Percentiles rank a stretch among this genome's conserved stretches.
Evolutionary conservation across 1,284 basidiomycete genomes (phyloP).

Genomic region (Apiotrichum brassicae): DNA sequence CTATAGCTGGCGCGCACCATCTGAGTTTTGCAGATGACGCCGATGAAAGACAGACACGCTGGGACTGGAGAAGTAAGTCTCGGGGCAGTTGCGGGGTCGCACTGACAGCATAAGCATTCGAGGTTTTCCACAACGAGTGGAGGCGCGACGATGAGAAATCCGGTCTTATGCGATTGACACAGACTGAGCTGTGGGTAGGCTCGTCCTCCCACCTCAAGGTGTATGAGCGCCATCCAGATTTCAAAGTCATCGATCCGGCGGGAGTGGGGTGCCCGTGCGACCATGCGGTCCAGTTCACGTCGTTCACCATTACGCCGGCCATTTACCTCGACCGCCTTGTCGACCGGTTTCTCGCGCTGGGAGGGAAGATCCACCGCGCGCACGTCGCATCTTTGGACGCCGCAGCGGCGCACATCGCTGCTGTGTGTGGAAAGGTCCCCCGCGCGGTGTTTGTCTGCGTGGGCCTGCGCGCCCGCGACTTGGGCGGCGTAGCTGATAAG

Average conservation of each 20-base stretch:
- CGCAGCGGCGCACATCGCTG: constrained; percentile 15
- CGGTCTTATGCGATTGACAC: constrained; percentile 39
- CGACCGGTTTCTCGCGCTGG: constrained; percentile 13
- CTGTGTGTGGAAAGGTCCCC: constrained; percentile 25
- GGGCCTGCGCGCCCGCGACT: constrained; percentile 53
- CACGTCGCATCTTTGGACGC: constrained; percentile 23
- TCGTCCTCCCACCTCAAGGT: constrained; percentile 37
- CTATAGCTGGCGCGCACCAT: constrained; percentile 45
- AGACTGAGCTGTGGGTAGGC: constrained; percentile 42
- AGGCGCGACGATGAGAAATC: constrained; percentile 24
- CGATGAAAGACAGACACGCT: constrained; percentile 32
- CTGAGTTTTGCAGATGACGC: constrained; percentile 42
- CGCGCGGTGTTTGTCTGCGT: constrained; percentile 62
- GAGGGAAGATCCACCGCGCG: constrained; percentile 24
- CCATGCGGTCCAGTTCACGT: constrained; percentile 42
- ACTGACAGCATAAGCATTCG: constrained; percentile 28
- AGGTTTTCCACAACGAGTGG: constrained; percentile 36
- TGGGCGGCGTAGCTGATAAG: constrained; percentile 51
- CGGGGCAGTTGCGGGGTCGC: no score
- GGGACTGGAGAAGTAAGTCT: constrained; percentile 38
- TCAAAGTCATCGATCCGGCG: constrained; percentile 16
- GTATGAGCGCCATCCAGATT: constrained; percentile 42
- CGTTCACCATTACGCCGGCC: constrained; percentile 42
- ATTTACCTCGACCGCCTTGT: constrained; percentile 36
- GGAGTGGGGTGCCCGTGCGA: constrained; percentile 15